These are phyloP conservation scores for Morella rubra DNA, from an alignment of 306 rosid genomes.

Conservation along the genomic window DNA sequence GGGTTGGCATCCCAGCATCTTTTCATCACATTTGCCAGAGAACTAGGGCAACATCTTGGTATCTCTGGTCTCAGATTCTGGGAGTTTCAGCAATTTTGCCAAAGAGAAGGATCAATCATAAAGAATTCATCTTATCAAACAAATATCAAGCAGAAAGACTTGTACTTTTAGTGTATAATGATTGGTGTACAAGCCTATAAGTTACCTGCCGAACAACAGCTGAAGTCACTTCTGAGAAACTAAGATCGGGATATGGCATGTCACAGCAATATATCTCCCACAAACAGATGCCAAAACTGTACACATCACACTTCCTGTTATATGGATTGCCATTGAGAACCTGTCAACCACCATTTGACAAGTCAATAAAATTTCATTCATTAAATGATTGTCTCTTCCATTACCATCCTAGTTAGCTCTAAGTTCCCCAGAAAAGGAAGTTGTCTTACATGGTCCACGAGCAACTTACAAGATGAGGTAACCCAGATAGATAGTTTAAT, in stretches of 20 bases:
- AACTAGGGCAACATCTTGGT: conserved; percentile 96
- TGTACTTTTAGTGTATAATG: neutral
- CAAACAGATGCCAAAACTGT: conserved; percentile 92
- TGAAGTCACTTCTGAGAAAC: conserved; percentile 93
- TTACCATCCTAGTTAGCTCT: neutral
- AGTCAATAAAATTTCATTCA: conserved; percentile 27
- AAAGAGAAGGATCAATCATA: conserved; percentile 10
- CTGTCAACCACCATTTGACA: conserved; percentile 45
- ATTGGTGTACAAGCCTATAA: conserved; percentile 11
- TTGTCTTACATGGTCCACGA: too few species aligned
- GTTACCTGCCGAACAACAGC: conserved; percentile 96
- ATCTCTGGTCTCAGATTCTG: conserved; percentile 96
- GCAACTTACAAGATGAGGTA: neutral
- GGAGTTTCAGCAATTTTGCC: conserved; percentile 17
- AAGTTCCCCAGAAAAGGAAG: neutral
- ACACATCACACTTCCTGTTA: conserved; percentile 95
- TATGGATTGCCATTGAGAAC: conserved; percentile 96
- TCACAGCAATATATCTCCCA: conserved; percentile 99
- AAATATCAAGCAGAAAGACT: neutral
- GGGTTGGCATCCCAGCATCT: conserved; percentile 96
- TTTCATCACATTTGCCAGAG: conserved; percentile 90
- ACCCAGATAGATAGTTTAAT: neutral
- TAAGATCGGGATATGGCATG: conserved; percentile 98
- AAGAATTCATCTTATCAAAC: neutral
- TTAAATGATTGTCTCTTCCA: neutral